Conservation (phyloP, 2,329 filamentous ascomycete species). For the Colletotrichum navitas region DNA sequence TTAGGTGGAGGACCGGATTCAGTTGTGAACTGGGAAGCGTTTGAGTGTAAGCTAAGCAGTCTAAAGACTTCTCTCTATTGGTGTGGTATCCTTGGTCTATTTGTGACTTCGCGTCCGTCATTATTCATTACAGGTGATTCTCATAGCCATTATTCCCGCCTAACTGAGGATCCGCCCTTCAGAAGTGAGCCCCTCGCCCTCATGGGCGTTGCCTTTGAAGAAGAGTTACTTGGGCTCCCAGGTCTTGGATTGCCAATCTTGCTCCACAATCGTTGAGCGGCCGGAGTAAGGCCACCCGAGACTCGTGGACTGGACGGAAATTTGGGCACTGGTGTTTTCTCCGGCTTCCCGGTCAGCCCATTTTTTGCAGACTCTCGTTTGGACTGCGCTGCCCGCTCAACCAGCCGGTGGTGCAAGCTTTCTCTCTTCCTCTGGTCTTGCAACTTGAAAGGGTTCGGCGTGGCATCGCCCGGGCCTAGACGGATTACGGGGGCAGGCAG, state of each 20-base stretch:
- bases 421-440: constrained; percentile 82
- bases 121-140: constrained; percentile 13
- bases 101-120: constrained; percentile 14
- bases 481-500: constrained; percentile 60
- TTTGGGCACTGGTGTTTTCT: constrained; percentile 73
- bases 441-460: constrained; percentile 84
- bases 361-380: constrained; percentile 73
- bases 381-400: constrained; percentile 81
- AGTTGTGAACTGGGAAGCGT: no score
- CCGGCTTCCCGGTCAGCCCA: constrained; percentile 70
- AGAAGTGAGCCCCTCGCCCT: constrained; percentile 55
- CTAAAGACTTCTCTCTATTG: not conserved
- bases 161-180: constrained; percentile 49
- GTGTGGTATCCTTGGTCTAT: constrained; percentile 4
- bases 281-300: constrained; percentile 75
- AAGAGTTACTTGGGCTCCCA: constrained; percentile 50
- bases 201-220: constrained; percentile 54
- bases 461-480: constrained; percentile 70
- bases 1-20: not conserved
- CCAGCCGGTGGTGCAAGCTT: constrained; percentile 85
- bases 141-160: constrained; percentile 9
- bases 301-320: constrained; percentile 76
- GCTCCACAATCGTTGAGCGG: constrained; percentile 76
- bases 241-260: constrained; percentile 65
- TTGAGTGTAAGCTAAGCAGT: no score